These are phyloP conservation scores for Borovskyia barvae DNA, from an alignment of 208 protist species.

Conservation along the genomic window DNA sequence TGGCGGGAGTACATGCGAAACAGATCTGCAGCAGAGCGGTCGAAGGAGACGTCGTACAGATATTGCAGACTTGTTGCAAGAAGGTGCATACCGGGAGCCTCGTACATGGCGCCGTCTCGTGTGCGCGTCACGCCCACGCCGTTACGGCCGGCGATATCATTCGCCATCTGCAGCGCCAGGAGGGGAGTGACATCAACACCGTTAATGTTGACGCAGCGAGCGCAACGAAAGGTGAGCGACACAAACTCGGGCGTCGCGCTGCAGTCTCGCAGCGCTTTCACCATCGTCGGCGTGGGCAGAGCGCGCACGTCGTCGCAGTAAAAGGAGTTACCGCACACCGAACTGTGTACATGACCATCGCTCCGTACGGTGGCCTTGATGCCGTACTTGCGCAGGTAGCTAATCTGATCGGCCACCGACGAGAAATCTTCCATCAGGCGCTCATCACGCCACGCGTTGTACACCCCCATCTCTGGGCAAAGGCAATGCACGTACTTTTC, in stretches of 20 bases:
- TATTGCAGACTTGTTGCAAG: conserved; percentile 70
- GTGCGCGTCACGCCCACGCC: conserved; percentile 81
- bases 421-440: conserved; percentile 83
- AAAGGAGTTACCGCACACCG: conserved; percentile 85
- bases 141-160: conserved; percentile 89
- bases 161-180: conserved; percentile 78
- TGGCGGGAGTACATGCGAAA: conserved; percentile 82
- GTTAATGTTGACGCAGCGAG: conserved; percentile 83
- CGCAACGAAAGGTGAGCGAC: conserved; percentile 68
- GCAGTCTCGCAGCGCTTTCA: conserved; percentile 63
- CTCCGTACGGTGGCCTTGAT: conserved; percentile 60
- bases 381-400: conserved; percentile 68
- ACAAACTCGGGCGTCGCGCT: conserved; percentile 75
- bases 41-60: conserved; percentile 89
- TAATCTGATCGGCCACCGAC: conserved; percentile 70
- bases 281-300: conserved; percentile 55
- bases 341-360: conserved; percentile 75
- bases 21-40: conserved; percentile 62
- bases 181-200: conserved; percentile 77
- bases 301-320: conserved; percentile 61
- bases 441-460: conserved; percentile 90
- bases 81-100: conserved; percentile 89
- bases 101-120: conserved; percentile 84
- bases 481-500: conserved; percentile 87
- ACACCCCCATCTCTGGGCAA: conserved; percentile 84